Evolutionary conservation across 2,329 filamentous ascomycete genomes (phyloP).

Genomic region (Cercospora sp.): DNA sequence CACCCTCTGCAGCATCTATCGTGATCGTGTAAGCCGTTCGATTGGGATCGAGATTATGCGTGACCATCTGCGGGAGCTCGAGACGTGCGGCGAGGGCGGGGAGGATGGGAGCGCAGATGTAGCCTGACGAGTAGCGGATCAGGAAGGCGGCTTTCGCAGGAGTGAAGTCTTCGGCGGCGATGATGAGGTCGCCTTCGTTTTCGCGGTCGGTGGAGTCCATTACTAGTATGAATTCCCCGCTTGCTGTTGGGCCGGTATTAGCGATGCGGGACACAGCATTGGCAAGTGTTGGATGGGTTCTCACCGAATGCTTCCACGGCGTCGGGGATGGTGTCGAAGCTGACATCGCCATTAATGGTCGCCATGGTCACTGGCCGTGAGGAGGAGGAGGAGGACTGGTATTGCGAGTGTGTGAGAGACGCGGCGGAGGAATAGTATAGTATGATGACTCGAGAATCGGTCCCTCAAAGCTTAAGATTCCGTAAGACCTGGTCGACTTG

Average conservation of each 20-base stretch:
- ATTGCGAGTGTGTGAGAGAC: neutral
- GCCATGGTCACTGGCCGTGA: slow-evolving; percentile 25
- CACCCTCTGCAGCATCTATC: slow-evolving; percentile 71
- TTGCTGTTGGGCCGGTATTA: slow-evolving; percentile 23
- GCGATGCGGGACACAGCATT: neutral
- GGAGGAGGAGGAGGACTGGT: neutral
- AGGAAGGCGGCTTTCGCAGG: slow-evolving; percentile 93
- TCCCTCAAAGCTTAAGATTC: slow-evolving; percentile 15
- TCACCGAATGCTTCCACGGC: slow-evolving; percentile 48
- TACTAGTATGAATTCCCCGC: slow-evolving; percentile 89
- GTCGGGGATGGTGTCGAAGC: slow-evolving; percentile 50
- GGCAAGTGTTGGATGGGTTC: neutral
- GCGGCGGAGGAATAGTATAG: neutral
- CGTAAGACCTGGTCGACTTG: slow-evolving; percentile 11
- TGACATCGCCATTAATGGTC: slow-evolving; percentile 34
- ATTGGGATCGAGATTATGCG: slow-evolving; percentile 73
- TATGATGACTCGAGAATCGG: neutral
- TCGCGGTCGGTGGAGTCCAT: slow-evolving; percentile 90
- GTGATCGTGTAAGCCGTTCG: slow-evolving; percentile 91
- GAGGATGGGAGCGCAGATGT: slow-evolving; percentile 84
- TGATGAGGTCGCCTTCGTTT: slow-evolving; percentile 98
- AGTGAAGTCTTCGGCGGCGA: slow-evolving; percentile 81
- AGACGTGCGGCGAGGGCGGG: slow-evolving; percentile 68
- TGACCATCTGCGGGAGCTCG: slow-evolving; percentile 86
- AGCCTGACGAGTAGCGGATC: slow-evolving; percentile 83